These are phyloP conservation scores for Eucalyptus rudis DNA, from an alignment of 345 rosid species.

Conservation along the genomic window DNA sequence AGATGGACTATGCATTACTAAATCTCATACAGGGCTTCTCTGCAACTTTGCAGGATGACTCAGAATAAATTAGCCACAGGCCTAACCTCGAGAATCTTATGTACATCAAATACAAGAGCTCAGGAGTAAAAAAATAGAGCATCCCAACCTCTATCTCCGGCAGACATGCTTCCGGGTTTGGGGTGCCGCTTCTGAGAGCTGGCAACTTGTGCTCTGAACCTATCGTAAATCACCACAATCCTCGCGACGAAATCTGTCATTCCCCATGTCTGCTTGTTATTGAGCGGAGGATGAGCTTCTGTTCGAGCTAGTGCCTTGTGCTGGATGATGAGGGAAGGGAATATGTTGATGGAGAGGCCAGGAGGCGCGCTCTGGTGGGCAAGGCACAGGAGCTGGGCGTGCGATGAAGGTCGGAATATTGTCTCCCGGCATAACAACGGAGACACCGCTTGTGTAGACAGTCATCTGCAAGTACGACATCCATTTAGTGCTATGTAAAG, in stretches of 20 bases:
- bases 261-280: neutral
- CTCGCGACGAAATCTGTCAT: neutral
- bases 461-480: neutral
- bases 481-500: neutral
- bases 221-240: neutral
- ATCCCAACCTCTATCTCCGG: neutral
- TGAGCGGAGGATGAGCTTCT: neutral
- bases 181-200: neutral
- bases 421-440: conserved; percentile 10
- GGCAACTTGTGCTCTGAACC: neutral
- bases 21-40: neutral
- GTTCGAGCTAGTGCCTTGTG: neutral
- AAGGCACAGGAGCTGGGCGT: neutral
- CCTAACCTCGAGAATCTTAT: neutral
- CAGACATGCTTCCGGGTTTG: neutral
- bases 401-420: conserved; percentile 6
- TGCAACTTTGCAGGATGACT: neutral
- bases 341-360: neutral
- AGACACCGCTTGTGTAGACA: neutral
- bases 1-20: neutral
- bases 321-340: neutral
- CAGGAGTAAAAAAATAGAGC: neutral
- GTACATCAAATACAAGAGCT: neutral
- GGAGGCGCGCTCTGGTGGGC: neutral
- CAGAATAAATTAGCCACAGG: neutral